Base-by-base conservation (phyloP, 1,139 yeast genomes). In the Saccharomycopsis hybrid region DNA sequence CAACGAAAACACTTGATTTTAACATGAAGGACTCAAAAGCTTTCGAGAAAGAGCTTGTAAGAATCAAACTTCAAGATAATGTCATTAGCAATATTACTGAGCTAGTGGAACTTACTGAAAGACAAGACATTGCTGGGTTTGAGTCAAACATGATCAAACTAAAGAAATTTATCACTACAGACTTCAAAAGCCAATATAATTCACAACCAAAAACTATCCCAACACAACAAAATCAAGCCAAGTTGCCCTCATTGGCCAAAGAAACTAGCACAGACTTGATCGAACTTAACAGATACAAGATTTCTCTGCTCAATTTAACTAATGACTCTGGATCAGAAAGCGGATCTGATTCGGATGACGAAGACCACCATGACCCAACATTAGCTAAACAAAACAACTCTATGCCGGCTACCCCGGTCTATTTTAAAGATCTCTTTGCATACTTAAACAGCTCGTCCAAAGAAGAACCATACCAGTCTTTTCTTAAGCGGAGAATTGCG, bases 321-420 rank as follows among this genome's bases (percentile, higher is more conserved):
- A 27, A 40, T 40, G 41, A 38, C 41, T 27, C 29, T 5, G 32
- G 18, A 9, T 32, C 35, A 11, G 35, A 32, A 11, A 18, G 18
- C 18, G 18, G 18, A 18, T 38, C 43, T 25, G 45, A 51, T 1
- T 59, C 65, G 24, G 60, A 62, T 48, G 65, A 65, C 41, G 50
- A 49, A 3, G 52, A 53, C 7, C 48, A 51, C 62, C n/a, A 37
- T 43, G 45, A 45, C 27, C 50, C 55, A 18, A 46, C 51, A 11
- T 44, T 46, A 25, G 39, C 54, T 4, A 41, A 13, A 28, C 55
- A 51, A 5, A 51, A 48, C 30, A 53, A 53, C 41, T 18, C 52
- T 3, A 29, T 29, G 9, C 54, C 51, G 7, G 31, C 31, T 2
- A 33, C 55, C 7, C 47, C 50, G 5, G 42, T 52, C 1, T 49